phyloP scores from a whole-genome alignment of 257 asterid species.

The Solanum megistacrolobum region DNA sequence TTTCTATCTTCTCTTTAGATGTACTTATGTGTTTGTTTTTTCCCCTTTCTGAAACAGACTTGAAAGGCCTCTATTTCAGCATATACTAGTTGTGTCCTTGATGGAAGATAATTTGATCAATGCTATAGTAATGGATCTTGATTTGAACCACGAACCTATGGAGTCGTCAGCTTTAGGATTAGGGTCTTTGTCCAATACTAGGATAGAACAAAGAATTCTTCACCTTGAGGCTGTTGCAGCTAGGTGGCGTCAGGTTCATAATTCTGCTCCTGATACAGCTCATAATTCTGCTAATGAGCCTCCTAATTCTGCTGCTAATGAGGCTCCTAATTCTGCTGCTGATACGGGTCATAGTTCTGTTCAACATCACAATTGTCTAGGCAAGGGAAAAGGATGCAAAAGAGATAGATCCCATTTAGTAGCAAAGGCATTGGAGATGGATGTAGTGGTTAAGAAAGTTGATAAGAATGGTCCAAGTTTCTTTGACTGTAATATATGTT shows the following conservation, averaged over 20 bases:
- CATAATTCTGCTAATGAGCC: neutral
- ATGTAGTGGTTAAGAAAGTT: neutral
- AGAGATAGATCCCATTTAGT: neutral
- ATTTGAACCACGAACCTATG: neutral
- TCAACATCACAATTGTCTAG: neutral
- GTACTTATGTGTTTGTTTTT: neutral
- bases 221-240: neutral
- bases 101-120: neutral
- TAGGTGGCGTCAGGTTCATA: neutral
- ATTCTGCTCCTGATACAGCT: neutral
- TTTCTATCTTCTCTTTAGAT: too few species aligned
- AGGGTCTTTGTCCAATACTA: neutral
- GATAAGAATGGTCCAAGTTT: neutral
- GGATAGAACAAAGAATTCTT: neutral
- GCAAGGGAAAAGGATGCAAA: neutral
- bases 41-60: neutral
- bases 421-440: neutral
- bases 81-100: neutral
- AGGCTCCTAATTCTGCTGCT: neutral
- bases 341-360: neutral
- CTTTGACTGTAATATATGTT: slow-evolving; percentile 37
- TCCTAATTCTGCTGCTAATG: neutral
- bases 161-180: neutral
- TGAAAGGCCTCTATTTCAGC: neutral
- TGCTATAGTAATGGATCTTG: neutral